Evolutionary conservation across 2,329 filamentous ascomycete species (phyloP), one percentile per base, ranked within the genome.

Genomic region (Penicillium sp.): DNA sequence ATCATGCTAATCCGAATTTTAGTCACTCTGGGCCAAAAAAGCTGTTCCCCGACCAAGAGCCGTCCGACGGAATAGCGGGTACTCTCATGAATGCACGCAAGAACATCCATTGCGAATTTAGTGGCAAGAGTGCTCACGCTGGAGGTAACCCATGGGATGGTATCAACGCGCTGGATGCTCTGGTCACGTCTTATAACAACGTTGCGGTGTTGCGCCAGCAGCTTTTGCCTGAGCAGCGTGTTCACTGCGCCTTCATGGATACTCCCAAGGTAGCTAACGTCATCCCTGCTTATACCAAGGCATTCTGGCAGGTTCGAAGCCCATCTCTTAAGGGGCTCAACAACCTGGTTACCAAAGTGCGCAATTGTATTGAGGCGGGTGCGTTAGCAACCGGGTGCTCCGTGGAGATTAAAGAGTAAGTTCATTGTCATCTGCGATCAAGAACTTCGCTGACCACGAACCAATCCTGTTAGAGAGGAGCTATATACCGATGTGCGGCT

Each of bases 131-230:
- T 59, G 84, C 86, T 0, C 86, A 88, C 65, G 85, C 85, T 0
- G 85, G 83, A 0, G 81, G 82, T 3, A 82, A 78, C n/a, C 86
- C 85, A 0, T 88, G 85, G 85, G 78, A 85, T 5, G 86, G 86
- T 0, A 79, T 84, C 65, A 88, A 88, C 68, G 86, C 86, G 0
- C 79, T 88, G 0, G 86, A 88, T 65, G 85, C 85, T 0, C 68
- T 86, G 24, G 76, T 88, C 2, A 76, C 79, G 0, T 81, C 77
- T 0, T 81, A 80, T 61, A 75, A 75, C 49, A 76, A 76, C 47
- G 71, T 88, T 4, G 81, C 82, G 0, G 77, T 84, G 0, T 76
- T 88, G 6, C 80, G 86, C 0, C 85, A 88, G 70, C 86, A 88
- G 69, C 80, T 84, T 3, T 78, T 81, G 64, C 83, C 85, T 0